These are phyloP conservation scores for Pulveroboletus sp. DNA, from an alignment of 768 basidiomycete genomes.

Conservation along the genomic window DNA sequence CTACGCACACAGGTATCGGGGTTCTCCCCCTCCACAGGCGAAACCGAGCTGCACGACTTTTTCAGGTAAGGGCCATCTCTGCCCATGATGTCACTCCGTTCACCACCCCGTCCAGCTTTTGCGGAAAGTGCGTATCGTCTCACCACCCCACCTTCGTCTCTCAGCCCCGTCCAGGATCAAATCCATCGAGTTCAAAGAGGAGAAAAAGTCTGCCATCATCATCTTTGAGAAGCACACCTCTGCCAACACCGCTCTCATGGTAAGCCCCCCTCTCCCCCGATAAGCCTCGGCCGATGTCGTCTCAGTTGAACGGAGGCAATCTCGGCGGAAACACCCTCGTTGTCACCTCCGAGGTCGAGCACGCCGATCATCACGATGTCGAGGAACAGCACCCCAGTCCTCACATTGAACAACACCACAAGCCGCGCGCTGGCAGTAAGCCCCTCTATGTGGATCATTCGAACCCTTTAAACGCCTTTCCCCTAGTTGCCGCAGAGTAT, in stretches of 20 bases:
- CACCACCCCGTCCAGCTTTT: slow-evolving; percentile 57
- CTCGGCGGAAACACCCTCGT: slow-evolving; percentile 68
- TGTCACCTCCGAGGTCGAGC: slow-evolving; percentile 67
- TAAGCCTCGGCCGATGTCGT: neutral
- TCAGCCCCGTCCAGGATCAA: slow-evolving; percentile 47
- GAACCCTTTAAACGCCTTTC: neutral
- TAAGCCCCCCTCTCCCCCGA: slow-evolving; percentile 20
- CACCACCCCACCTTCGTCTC: neutral
- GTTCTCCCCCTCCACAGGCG: slow-evolving; percentile 61
- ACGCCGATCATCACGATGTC: slow-evolving; percentile 48
- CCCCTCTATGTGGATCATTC: neutral
- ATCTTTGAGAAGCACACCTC: slow-evolving; percentile 81
- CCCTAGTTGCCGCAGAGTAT: slow-evolving; percentile 84
- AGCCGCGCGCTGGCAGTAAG: slow-evolving; percentile 83
- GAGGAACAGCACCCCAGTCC: slow-evolving; percentile 35
- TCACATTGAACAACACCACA: slow-evolving; percentile 77
- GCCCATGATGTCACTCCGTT: neutral
- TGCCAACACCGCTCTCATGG: slow-evolving; percentile 84
- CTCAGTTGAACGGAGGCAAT: slow-evolving; percentile 66
- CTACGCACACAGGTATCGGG: slow-evolving; percentile 55
- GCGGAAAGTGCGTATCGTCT: slow-evolving; percentile 60
- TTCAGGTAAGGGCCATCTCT: slow-evolving; percentile 56
- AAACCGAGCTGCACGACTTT: slow-evolving; percentile 70
- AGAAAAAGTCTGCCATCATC: slow-evolving; percentile 56
- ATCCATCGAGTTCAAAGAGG: slow-evolving; percentile 54